These are phyloP conservation scores for Bidens hawaiensis DNA, from an alignment of 140 eudicot species.

Conservation along the genomic window DNA sequence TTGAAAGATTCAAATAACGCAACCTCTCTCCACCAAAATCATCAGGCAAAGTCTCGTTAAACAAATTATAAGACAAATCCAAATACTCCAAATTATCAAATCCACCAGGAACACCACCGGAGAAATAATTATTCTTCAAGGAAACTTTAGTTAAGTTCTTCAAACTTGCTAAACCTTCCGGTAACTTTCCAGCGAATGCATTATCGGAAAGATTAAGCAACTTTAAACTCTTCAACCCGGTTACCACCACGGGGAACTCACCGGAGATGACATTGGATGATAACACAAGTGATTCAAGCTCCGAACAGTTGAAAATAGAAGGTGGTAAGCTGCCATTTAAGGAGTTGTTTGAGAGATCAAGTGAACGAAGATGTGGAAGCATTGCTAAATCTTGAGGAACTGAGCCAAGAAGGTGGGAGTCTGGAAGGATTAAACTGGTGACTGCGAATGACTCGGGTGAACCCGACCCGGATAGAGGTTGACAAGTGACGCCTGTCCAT, in stretches of 20 bases:
- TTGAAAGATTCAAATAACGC: constrained; percentile 65
- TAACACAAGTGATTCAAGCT: constrained; percentile 50
- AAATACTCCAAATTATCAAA: constrained; percentile 36
- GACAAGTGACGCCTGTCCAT: constrained; percentile 80
- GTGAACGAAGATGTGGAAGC: constrained; percentile 49
- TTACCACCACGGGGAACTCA: constrained; percentile 38
- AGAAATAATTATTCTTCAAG: constrained; percentile 54
- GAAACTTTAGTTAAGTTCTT: constrained; percentile 53
- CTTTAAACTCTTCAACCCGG: constrained; percentile 27
- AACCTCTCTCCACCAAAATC: constrained; percentile 63
- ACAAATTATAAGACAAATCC: constrained; percentile 67
- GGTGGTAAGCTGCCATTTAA: constrained; percentile 69
- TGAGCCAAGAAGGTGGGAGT: constrained; percentile 59
- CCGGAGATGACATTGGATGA: constrained; percentile 71
- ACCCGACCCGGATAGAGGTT: constrained; percentile 17
- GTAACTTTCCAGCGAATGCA: constrained; percentile 61
- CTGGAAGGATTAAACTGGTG: constrained; percentile 45
- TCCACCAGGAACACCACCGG: constrained; percentile 62
- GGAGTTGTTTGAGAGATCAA: constrained; percentile 71
- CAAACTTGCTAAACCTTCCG: constrained; percentile 36
- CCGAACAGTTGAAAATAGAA: constrained; percentile 63
- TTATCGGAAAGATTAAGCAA: constrained; percentile 70
- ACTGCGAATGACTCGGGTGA: constrained; percentile 36
- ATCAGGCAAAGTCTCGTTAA: constrained; percentile 64
- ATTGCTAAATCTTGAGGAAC: constrained; percentile 75